These are phyloP conservation scores for Sphagnurus paluster DNA, from an alignment of 1,284 basidiomycete species.

Conservation along the genomic window DNA sequence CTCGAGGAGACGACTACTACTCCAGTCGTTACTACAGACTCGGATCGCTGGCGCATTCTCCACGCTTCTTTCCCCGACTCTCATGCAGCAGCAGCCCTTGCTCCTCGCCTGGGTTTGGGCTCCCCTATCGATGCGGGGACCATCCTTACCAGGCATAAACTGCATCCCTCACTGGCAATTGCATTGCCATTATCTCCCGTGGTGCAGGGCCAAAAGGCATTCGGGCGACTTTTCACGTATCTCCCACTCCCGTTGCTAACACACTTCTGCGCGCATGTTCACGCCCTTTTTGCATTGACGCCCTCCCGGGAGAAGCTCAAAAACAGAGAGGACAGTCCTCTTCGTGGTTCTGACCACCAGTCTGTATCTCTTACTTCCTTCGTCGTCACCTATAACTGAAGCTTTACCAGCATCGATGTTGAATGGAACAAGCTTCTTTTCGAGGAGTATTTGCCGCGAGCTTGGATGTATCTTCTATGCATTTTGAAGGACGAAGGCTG, in stretches of 20 bases:
- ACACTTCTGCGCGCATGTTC: slow-evolving; percentile 45
- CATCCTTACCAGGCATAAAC: slow-evolving; percentile 38
- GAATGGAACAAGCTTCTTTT: slow-evolving; percentile 44
- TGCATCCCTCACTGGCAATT: slow-evolving; percentile 36
- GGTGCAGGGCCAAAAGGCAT: background rate
- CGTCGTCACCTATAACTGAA: background rate
- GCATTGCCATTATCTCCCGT: slow-evolving; percentile 30
- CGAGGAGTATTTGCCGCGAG: slow-evolving; percentile 27
- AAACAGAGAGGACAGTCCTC: slow-evolving; percentile 40
- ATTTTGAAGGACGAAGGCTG: slow-evolving; percentile 21
- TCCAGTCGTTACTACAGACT: background rate
- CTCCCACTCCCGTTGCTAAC: slow-evolving; percentile 48
- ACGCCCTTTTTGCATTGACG: slow-evolving; percentile 48
- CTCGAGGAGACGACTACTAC: background rate
- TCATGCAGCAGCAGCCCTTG: slow-evolving; percentile 24
- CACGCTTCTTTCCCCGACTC: slow-evolving; percentile 24
- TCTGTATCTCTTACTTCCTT: slow-evolving; percentile 25
- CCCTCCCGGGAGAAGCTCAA: slow-evolving; percentile 44
- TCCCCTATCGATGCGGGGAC: slow-evolving; percentile 19
- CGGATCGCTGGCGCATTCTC: slow-evolving; percentile 24
- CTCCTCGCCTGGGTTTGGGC: slow-evolving; percentile 20
- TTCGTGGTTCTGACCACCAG: slow-evolving; percentile 39
- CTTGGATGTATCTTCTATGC: slow-evolving; percentile 27
- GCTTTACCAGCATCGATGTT: slow-evolving; percentile 30
- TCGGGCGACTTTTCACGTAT: slow-evolving; percentile 46